A percentile compares a stretch with the other conserved stretches of the same genome.
phyloP scores from a whole-genome alignment of 2,329 filamentous ascomycete genomes.

The Aureobasidium sp. region DNA sequence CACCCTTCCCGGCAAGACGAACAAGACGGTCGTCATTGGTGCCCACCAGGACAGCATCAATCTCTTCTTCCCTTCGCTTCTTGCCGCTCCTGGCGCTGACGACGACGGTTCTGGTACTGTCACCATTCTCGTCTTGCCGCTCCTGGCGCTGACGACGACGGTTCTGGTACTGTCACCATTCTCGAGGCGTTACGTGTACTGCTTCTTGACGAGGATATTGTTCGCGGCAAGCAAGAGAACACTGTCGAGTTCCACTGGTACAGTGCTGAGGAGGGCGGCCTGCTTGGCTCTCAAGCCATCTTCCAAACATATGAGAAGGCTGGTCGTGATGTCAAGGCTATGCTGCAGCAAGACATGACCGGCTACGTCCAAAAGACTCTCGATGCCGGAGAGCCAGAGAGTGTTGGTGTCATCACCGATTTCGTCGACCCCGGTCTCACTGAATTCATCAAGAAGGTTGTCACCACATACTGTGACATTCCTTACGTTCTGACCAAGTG shows the following conservation, averaged over 20 bases:
- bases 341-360: constrained; percentile 99
- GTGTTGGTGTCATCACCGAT: constrained; percentile 87
- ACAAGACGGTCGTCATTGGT: constrained; percentile 80
- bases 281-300: constrained; percentile 82
- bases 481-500: constrained; percentile 82
- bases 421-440: constrained; percentile 79
- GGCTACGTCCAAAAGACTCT: constrained; percentile 78
- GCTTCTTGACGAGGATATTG: constrained; percentile 58
- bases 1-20: constrained; percentile 75
- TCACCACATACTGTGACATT: constrained; percentile 81
- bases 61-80: constrained; percentile 72
- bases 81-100: constrained; percentile 86
- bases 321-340: constrained; percentile 74
- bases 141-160: constrained; percentile 92
- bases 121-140: constrained; percentile 81
- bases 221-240: constrained; percentile 63
- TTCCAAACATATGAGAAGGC: constrained; percentile 71
- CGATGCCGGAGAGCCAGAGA: constrained; percentile 73
- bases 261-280: constrained; percentile 78
- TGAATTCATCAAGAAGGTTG: constrained; percentile 80
- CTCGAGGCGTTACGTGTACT: constrained; percentile 82
- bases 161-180: constrained; percentile 67
- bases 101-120: constrained; percentile 70
- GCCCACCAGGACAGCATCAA: constrained; percentile 96
- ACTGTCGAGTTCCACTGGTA: constrained; percentile 98